Base-by-base conservation (phyloP, 306 rosid genomes). In the Sphenostylis stenocarpa region DNA sequence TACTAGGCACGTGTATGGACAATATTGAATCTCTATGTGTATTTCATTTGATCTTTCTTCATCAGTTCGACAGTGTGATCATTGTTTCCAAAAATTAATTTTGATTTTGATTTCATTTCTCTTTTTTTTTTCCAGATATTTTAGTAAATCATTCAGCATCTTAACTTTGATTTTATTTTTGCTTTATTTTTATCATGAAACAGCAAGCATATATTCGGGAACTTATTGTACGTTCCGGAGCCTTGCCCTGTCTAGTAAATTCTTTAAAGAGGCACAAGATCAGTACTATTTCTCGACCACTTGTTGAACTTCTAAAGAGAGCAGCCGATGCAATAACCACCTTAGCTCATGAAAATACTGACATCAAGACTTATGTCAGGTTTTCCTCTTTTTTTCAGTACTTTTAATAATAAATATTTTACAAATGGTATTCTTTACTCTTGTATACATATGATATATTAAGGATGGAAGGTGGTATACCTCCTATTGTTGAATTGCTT, bases 401-500 rank as follows among this genome's bases (percentile, higher is more conserved):
- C 53, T n/a, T 7, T 28, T 23, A 31, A 9, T 33, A 41, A 67
- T 29, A 21, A 12, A 20, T 61, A 34, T 26, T 34, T 13, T 20
- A 2, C 60, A n/a, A 0, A 57, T 39, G n/a, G 13, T 61, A 53
- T 66, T 47, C 5, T 7, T 17, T 74, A 2, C 7, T 34, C 78
- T 69, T 21, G 48, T 45, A 19, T 28, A 38, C 53, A 34, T 52
- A 49, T 53, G n/a, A 24, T 33, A 29, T 31, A 48, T 72, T 73
- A 87, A 90, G 97, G 85, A 51, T 19, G 64, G 94, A 88, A 85
- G 93, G 91, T 75, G 96, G 91, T 29, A 90, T 92, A 39, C 91
- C 87, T 69, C 86, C 85, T 81, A 91, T 92, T 10, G 94, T 92
- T 67, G 87, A 88, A 65, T 62, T 90, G 83, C 92, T 92, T 53